These are phyloP conservation scores for Dalbergia cochinchinensis DNA, from an alignment of 306 rosid genomes.

Conservation along the genomic window DNA sequence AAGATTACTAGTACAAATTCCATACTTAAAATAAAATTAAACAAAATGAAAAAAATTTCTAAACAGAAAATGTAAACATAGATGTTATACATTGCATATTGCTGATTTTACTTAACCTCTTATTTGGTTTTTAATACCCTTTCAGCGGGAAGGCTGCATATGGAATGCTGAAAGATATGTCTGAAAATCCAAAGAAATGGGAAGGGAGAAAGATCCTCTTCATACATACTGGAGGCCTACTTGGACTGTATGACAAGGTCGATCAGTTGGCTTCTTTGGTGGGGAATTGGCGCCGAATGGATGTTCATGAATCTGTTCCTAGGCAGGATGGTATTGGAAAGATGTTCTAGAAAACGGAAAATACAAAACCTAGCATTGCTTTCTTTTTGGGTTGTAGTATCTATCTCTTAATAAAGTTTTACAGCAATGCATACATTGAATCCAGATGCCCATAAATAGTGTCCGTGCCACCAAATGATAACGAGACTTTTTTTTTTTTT, in stretches of 20 bases:
- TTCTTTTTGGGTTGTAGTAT: slow-evolving; percentile 11
- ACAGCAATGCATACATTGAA: slow-evolving; percentile 17
- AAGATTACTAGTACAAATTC: background rate
- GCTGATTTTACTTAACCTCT: slow-evolving; percentile 20
- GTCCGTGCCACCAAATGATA: background rate
- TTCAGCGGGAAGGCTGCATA: slow-evolving; percentile 89
- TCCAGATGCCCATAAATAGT: background rate
- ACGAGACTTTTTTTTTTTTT: background rate
- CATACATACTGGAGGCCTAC: slow-evolving; percentile 92
- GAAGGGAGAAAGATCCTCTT: slow-evolving; percentile 94
- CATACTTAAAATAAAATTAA: slow-evolving; percentile 2
- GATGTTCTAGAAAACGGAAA: slow-evolving; percentile 66
- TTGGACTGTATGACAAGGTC: slow-evolving; percentile 91
- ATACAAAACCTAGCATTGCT: slow-evolving; percentile 19
- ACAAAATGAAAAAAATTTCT: background rate
- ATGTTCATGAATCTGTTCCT: slow-evolving; percentile 75
- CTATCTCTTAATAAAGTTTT: slow-evolving; percentile 15
- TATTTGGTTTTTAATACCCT: slow-evolving; percentile 26
- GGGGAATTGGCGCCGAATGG: slow-evolving; percentile 87
- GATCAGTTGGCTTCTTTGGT: slow-evolving; percentile 69
- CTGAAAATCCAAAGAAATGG: slow-evolving; percentile 85
- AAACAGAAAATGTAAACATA: background rate
- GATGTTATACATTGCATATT: slow-evolving; percentile 33
- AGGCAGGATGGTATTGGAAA: slow-evolving; percentile 77
- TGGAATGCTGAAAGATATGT: slow-evolving; percentile 78